Conservation (phyloP, 306 rosid genomes). For the Corylus avellana region DNA sequence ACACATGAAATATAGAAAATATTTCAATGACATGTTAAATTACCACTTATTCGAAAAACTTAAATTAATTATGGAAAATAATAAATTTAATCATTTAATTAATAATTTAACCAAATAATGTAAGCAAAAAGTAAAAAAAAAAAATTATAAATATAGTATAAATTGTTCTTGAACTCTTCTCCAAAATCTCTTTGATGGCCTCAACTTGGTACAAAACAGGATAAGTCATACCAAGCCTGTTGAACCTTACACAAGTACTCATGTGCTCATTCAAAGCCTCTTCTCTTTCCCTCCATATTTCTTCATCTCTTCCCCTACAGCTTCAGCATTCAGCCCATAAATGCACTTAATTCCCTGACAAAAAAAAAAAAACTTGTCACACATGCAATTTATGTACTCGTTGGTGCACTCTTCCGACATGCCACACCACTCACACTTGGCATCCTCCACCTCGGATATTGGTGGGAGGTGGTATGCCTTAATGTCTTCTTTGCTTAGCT, state of each 20-base stretch:
- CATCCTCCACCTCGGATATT: slow-evolving; percentile 38
- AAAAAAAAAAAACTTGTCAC: slow-evolving; percentile 27
- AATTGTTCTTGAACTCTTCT: slow-evolving; percentile 27
- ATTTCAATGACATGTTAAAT: too few species aligned
- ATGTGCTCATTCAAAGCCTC: slow-evolving; percentile 53
- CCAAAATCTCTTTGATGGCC: slow-evolving; percentile 54
- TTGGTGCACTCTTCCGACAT: slow-evolving; percentile 58
- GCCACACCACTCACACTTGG: slow-evolving; percentile 69
- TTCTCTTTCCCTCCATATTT: slow-evolving; percentile 48
- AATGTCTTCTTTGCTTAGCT: slow-evolving; percentile 25
- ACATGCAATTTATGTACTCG: slow-evolving; percentile 43
- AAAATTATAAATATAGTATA: too few species aligned
- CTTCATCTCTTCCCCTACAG: slow-evolving; percentile 56
- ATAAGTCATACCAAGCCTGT: slow-evolving; percentile 41
- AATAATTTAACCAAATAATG: too few species aligned
- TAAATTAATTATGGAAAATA: too few species aligned
- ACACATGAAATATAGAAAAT: too few species aligned
- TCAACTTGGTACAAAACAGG: slow-evolving; percentile 57
- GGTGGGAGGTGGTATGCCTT: slow-evolving; percentile 8
- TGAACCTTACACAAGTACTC: slow-evolving; percentile 55
- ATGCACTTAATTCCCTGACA: slow-evolving; percentile 36
- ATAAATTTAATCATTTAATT: too few species aligned
- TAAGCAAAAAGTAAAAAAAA: too few species aligned
- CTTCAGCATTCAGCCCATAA: slow-evolving; percentile 62
- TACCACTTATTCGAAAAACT: too few species aligned